Percentiles rank a stretch among this genome's conserved stretches.
Evolutionary conservation across 176 grass and related monocot genomes (phyloP).

Genomic region (Raddia guianensis): DNA sequence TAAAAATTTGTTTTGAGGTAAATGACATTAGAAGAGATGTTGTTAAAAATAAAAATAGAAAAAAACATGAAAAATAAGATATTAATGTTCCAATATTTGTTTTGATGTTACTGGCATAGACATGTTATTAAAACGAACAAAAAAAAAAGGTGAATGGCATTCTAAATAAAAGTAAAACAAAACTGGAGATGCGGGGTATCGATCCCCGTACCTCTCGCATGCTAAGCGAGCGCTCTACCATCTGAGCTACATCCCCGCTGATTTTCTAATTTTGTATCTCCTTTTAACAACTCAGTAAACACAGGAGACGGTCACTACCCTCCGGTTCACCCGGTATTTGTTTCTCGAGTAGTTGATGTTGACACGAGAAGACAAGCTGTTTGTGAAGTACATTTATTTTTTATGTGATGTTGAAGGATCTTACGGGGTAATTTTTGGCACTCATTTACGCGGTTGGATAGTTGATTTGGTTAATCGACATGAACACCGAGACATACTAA

Average conservation of each 20-base stretch:
- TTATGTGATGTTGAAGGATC: neutral
- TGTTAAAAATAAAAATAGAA: too few relatives aligned
- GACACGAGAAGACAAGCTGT: neutral
- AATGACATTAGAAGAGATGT: too few relatives aligned
- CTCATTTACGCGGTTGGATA: neutral
- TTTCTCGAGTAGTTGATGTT: neutral
- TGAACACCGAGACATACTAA: neutral
- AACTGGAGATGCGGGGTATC: constrained; percentile 90
- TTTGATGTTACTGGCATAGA: neutral
- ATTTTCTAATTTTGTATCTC: too few relatives aligned
- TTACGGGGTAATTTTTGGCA: neutral
- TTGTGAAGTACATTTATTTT: neutral
- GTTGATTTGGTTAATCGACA: neutral
- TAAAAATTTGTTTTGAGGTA: too few relatives aligned
- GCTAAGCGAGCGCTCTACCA: constrained; percentile 98
- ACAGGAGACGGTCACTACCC: too few relatives aligned
- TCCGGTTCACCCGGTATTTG: too few relatives aligned
- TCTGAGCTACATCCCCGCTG: constrained; percentile 93
- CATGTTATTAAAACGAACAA: neutral
- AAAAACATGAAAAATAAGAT: too few relatives aligned
- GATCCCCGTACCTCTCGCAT: constrained; percentile 99
- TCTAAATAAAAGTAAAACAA: neutral
- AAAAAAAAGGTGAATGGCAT: neutral
- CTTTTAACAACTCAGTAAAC: too few relatives aligned
- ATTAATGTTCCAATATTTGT: neutral